Conservation (phyloP, 1,284 basidiomycete species). For the Naganishia sp. region DNA sequence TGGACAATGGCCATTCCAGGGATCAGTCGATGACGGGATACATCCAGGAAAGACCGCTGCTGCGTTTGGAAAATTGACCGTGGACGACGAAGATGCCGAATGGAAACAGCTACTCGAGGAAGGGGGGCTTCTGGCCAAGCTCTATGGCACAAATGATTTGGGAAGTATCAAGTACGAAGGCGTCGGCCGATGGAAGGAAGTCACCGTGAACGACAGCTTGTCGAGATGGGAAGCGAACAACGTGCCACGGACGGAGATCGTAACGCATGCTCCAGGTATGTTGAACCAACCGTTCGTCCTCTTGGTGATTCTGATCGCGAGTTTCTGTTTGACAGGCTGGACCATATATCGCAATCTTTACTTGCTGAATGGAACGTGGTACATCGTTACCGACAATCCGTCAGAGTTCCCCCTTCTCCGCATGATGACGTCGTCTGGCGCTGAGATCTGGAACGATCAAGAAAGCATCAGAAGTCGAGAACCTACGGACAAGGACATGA, state of each 20-base stretch:
- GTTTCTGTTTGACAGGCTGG: constrained; percentile 61
- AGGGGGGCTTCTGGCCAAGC: constrained; percentile 21
- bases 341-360: constrained; percentile 72
- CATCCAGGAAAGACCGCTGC: constrained; percentile 13
- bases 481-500: constrained; percentile 75
- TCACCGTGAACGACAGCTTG: constrained; percentile 39
- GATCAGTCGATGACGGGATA: not conserved
- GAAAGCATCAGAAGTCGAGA: constrained; percentile 54
- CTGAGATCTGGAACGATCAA: constrained; percentile 55
- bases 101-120: constrained; percentile 23
- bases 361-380: constrained; percentile 55
- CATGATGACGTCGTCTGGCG: constrained; percentile 54
- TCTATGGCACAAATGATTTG: constrained; percentile 16
- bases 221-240: constrained; percentile 47
- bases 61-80: constrained; percentile 9
- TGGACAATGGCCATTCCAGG: constrained; percentile 37
- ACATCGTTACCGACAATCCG: constrained; percentile 54
- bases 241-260: constrained; percentile 44
- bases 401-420: constrained; percentile 51
- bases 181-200: constrained; percentile 35
- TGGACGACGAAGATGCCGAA: constrained; percentile 23
- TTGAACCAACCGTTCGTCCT: constrained; percentile 7
- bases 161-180: constrained; percentile 25
- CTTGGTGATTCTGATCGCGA: not conserved
- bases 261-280: constrained; percentile 53